Evolutionary conservation across 441 rosid genomes (phyloP).

Genomic region (Euphorbia corollata): DNA sequence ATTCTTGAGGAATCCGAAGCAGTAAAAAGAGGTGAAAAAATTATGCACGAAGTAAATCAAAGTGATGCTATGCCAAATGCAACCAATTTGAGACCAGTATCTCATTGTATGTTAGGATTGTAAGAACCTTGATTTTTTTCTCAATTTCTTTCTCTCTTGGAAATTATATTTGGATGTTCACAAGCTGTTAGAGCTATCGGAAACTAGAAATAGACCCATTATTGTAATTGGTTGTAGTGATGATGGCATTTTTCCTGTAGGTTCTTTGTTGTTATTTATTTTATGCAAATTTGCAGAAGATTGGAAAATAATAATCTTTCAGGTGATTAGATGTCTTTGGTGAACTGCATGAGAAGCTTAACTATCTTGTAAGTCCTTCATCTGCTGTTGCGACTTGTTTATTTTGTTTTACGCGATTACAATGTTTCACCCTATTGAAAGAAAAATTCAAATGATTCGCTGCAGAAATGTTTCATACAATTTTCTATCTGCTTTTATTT

Average conservation of each 20-base stretch:
- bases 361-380: conserved; percentile 52
- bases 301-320: conserved; percentile 74
- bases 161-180: not conserved
- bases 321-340: conserved; percentile 56
- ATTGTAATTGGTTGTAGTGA: not conserved
- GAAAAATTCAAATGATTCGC: conserved; percentile 50
- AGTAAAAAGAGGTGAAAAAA: too few relatives aligned
- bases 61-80: too few relatives aligned
- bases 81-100: too few relatives aligned
- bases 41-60: too few relatives aligned
- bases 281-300: conserved; percentile 39
- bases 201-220: not conserved
- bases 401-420: not conserved
- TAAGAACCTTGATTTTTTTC: not conserved
- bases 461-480: too few relatives aligned
- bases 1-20: too few relatives aligned
- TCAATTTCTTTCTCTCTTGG: too few relatives aligned
- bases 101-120: not conserved
- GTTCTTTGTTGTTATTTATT: too few relatives aligned
- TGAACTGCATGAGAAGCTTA: conserved; percentile 68
- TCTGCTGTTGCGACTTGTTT: too few relatives aligned
- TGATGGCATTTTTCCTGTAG: not conserved
- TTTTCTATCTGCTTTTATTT: too few relatives aligned
- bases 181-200: not conserved
- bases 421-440: conserved; percentile 48